Base-by-base conservation (phyloP, 2,329 filamentous ascomycete species). In the Immersiporthe knoxdaviesiana region DNA sequence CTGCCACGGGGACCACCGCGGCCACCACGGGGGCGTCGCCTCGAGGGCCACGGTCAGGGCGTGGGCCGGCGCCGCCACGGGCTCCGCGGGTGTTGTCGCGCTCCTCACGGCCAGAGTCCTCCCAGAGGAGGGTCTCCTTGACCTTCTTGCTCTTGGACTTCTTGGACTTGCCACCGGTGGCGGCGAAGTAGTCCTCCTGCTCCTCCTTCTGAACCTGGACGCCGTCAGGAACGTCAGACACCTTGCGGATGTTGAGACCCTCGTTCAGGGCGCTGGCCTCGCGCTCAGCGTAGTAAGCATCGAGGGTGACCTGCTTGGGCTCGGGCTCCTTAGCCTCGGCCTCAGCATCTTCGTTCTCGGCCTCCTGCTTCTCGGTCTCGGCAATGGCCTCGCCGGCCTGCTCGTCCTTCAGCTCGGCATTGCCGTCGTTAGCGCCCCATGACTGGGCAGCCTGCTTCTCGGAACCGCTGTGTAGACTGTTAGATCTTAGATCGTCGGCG, bases 131-230 rank as follows among this genome's bases (percentile, higher is more conserved):
- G 74, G 97, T 92, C 78, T 97, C 93, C 77, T 98, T 81, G 79
- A 92, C 82, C 82, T 92, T 89, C 91, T 97, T 97, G 84, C 92
- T 88, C 89, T 96, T 96, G 84, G 92, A 91, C 86, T 95, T 91
- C 65, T 66, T 66, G 65, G 39, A 35, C 91, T 97, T 97, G 84
- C 91, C 91, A 72, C 84, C 86, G 74, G 86, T 81, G 75, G 87
- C 90, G 77, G 91, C 83, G 78, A 97, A 91, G 88, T 92, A 97
- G 76, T 91, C 89, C 76, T 93, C 90, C 67, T 88, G 87, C 16
- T 89, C 87, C 27, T 89, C 84, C 81, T 91, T 91, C 78, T 83
- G 79, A 68, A 92, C 84, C 70, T 86, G 79, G 44, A 54, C 47
- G 41, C 65, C 65, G 86, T 94, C 90, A 77, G 85, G 88, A 78